Percentiles rank a stretch among this genome's conserved stretches.
Conservation (phyloP, 1,284 basidiomycete species). For the Exsudoporus floridanus region DNA sequence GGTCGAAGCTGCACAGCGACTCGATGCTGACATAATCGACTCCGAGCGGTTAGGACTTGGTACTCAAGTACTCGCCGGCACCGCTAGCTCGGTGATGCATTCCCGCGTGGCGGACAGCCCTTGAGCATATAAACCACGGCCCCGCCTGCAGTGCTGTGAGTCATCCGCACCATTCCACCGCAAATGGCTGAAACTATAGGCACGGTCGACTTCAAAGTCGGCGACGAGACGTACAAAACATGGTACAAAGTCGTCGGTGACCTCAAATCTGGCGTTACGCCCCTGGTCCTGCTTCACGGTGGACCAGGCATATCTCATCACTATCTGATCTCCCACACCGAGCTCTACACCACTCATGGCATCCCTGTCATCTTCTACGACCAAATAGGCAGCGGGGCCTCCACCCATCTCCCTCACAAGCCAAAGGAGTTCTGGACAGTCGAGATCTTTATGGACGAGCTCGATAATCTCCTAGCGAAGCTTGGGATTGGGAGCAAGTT, state of each 20-base stretch:
- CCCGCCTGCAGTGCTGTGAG: too few species aligned
- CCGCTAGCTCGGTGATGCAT: too few species aligned
- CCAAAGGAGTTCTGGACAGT: constrained; percentile 26
- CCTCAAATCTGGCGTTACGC: constrained; percentile 22
- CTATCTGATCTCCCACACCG: constrained; percentile 21
- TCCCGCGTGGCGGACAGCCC: too few species aligned
- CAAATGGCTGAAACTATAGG: constrained; percentile 22
- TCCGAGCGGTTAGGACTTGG: too few species aligned
- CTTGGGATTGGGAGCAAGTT: constrained; percentile 20
- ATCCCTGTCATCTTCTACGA: constrained; percentile 35
- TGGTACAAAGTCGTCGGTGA: constrained; percentile 38
- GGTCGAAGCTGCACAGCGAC: too few species aligned
- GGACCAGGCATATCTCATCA: constrained; percentile 35
- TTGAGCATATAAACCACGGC: too few species aligned
- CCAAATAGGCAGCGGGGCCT: constrained; percentile 29
- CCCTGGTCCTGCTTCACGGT: constrained; percentile 40
- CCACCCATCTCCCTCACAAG: constrained; percentile 26
- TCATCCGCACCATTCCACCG: too few species aligned
- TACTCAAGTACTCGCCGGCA: too few species aligned
- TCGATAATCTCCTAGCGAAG: constrained; percentile 24
- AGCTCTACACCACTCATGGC: constrained; percentile 7
- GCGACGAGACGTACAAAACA: constrained; percentile 31
- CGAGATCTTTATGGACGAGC: constrained; percentile 30
- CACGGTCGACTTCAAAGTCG: constrained; percentile 25
- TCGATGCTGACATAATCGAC: too few species aligned